Evolutionary conservation across 148 eudicot species (phyloP).

Genomic region (Vaccinium macrocarpon): DNA sequence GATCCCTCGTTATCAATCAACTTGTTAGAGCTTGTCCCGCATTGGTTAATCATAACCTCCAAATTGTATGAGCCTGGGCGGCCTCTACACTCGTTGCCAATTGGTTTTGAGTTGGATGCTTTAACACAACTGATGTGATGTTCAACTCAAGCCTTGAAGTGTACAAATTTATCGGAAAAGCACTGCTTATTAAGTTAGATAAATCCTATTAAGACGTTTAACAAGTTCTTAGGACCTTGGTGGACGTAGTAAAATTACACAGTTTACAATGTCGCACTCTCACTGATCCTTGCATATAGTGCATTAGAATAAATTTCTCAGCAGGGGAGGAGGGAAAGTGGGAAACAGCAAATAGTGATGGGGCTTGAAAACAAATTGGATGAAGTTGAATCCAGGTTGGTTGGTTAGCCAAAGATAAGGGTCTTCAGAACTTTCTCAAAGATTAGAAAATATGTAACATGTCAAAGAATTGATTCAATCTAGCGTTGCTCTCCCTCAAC

Average conservation of each 20-base stretch:
- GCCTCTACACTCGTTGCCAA: too few relatives aligned
- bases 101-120: too few relatives aligned
- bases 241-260: background rate
- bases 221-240: background rate
- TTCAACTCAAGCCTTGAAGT: background rate
- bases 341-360: background rate
- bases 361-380: too few relatives aligned
- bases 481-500: too few relatives aligned
- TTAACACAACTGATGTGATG: background rate
- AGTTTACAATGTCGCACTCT: background rate
- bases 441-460: too few relatives aligned
- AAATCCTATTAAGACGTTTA: background rate
- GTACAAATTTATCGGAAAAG: background rate
- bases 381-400: too few relatives aligned
- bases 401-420: too few relatives aligned
- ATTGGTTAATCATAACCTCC: too few relatives aligned
- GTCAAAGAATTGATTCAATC: too few relatives aligned
- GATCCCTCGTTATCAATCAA: background rate
- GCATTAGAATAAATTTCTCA: background rate
- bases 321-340: background rate
- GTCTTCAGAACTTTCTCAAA: too few relatives aligned
- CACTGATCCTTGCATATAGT: background rate
- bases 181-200: background rate
- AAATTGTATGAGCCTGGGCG: too few relatives aligned
- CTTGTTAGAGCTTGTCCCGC: background rate